Evolutionary conservation across 306 rosid genomes (phyloP), one percentile per base, ranked within the genome.

Genomic region (Oxytropis ochrocephala): DNA sequence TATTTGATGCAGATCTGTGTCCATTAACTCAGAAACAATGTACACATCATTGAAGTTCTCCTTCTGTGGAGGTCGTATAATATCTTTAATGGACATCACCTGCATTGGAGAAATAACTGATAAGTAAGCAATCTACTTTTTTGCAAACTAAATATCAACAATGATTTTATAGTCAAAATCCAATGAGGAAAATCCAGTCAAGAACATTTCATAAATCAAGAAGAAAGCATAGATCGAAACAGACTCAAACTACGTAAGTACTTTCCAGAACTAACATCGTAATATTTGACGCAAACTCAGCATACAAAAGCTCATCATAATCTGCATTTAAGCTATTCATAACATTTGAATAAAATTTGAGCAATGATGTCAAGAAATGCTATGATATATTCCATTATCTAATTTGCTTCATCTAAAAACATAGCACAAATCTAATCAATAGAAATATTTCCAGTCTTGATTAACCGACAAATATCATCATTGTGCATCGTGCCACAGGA

Each of bases 1-100:
- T 51, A 93, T 93, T 83, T 93, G 96, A 80, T 90, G 91, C 57
- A 94, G 88, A 80, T 94, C 98, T 0, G 98, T 90, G 75, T 94
- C 98, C 97, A 94, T 84, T 41, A 93, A 69, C 73, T 90, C 98
- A 73, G 78, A 88, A 76, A 93, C 96, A 51, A 88, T 78, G 86
- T 88, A 92, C 2, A 92, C 96, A 74, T 92, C 98, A 56, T 92
- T 92, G 88, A 92, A 92, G 80, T 83, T 90, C 79, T 93, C 96
- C 79, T 66, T 85, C 69, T 85, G 89, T 16, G 98, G 98, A 81
- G 98, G 96, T 43, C 96, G 80, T 64, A 93, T 82, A 57, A 93
- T 90, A 75, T 93, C 98, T 82, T 88, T 90, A 43, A 93, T 73
- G 72, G 84, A 74, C 78, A 90, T 81, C 69, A 93, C 85, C 98